phyloP scores from a whole-genome alignment of 176 grass and related monocot genomes.

The Eleusine indica region DNA sequence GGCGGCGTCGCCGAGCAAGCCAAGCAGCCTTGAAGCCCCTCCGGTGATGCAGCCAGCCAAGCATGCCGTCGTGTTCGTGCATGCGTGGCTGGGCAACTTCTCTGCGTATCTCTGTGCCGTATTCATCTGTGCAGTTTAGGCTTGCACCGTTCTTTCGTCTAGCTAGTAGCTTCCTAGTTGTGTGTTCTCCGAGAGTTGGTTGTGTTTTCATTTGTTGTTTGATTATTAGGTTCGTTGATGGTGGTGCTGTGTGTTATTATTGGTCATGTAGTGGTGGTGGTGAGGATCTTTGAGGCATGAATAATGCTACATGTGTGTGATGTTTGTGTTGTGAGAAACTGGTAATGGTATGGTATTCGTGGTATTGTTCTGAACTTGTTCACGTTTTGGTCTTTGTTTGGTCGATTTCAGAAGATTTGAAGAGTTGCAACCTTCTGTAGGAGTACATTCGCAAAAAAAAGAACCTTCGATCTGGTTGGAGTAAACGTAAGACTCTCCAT shows the following conservation, averaged over 20 bases:
- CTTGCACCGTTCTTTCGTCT: conserved; percentile 20
- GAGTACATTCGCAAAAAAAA: neutral
- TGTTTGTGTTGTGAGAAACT: conserved; percentile 7
- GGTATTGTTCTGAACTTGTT: neutral
- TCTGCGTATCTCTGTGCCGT: neutral
- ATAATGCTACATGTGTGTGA: conserved; percentile 43
- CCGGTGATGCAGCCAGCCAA: neutral
- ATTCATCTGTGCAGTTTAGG: conserved; percentile 19
- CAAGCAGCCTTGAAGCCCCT: conserved; percentile 47
- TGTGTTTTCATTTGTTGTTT: conserved; percentile 7
- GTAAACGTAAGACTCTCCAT: too few relatives aligned
- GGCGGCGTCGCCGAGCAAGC: conserved; percentile 42
- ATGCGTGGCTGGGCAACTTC: neutral
- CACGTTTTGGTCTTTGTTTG: neutral
- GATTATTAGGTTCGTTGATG: conserved; percentile 5
- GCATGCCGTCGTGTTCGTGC: neutral
- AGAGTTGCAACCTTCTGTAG: neutral
- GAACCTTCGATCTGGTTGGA: too few relatives aligned
- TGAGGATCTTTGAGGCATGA: conserved; percentile 49
- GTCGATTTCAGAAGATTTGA: too few relatives aligned
- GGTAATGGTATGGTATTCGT: neutral
- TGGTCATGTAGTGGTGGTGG: conserved; percentile 28
- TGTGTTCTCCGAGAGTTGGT: conserved; percentile 27
- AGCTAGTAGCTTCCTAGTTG: neutral
- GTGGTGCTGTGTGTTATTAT: conserved; percentile 22